Evolutionary conservation across 2,329 filamentous ascomycete genomes (phyloP).

Genomic region (Penicillium palitans): DNA sequence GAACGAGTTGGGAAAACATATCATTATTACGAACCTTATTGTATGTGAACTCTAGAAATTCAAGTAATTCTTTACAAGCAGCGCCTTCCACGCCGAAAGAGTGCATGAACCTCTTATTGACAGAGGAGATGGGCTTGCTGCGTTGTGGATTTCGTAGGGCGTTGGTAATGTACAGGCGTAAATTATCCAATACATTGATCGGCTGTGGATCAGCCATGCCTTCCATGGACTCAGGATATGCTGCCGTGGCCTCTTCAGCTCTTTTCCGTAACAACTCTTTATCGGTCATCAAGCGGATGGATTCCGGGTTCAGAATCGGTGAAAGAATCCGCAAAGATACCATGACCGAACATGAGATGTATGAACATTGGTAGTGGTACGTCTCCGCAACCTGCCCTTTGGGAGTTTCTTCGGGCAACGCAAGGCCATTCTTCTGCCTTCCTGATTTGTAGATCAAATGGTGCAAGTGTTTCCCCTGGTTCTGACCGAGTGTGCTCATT

Average conservation of each 20-base stretch:
- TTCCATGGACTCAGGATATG: constrained; percentile 56
- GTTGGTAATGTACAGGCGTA: constrained; percentile 63
- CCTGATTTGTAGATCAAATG: constrained; percentile 55
- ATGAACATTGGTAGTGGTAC: constrained; percentile 60
- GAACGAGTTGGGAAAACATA: background rate
- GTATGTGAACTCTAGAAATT: constrained; percentile 58
- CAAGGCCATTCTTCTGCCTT: constrained; percentile 30
- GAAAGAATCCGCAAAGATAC: constrained; percentile 55
- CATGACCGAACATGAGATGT: constrained; percentile 55
- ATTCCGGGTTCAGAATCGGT: constrained; percentile 52
- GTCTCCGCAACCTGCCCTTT: constrained; percentile 44
- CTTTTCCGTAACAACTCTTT: constrained; percentile 53
- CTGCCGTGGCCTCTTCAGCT: constrained; percentile 53
- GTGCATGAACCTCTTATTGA: constrained; percentile 65
- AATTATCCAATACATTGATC: constrained; percentile 56
- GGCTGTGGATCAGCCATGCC: constrained; percentile 53
- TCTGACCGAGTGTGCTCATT: constrained; percentile 49
- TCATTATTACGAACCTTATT: constrained; percentile 40
- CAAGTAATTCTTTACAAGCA: constrained; percentile 57
- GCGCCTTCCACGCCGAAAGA: constrained; percentile 60
- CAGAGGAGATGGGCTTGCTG: constrained; percentile 56
- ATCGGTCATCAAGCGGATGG: constrained; percentile 57
- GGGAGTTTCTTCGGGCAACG: constrained; percentile 23
- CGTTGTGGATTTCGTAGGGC: constrained; percentile 52
- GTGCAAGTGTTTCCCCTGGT: constrained; percentile 57